Evolutionary conservation across 139 green algal species (phyloP).

Genomic region (Asterochloris sp.): DNA sequence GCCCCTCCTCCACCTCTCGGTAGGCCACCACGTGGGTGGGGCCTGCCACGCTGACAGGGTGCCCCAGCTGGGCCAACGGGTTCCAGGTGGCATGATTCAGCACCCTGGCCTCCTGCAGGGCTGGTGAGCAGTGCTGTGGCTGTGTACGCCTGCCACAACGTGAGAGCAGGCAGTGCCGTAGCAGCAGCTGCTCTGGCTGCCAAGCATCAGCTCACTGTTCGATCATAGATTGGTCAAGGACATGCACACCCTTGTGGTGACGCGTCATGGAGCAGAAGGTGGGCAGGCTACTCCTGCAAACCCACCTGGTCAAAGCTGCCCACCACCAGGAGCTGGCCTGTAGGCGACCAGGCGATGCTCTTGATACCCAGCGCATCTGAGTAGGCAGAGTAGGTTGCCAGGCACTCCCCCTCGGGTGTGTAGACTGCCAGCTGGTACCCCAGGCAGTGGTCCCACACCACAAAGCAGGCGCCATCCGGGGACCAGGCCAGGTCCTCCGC

Average conservation of each 20-base stretch:
- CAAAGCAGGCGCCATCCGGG: conserved; percentile 55
- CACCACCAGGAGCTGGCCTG: conserved; percentile 67
- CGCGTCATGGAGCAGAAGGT: not conserved
- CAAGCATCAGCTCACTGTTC: too few relatives aligned
- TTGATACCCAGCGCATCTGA: conserved; percentile 59
- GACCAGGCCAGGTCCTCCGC: conserved; percentile 52
- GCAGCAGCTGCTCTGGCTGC: too few relatives aligned
- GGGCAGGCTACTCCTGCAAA: not conserved
- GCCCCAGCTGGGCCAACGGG: conserved; percentile 53
- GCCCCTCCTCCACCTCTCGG: conserved; percentile 45
- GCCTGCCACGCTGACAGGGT: conserved; percentile 28
- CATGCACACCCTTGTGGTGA: not conserved
- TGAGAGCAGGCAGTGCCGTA: too few relatives aligned
- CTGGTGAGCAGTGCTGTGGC: too few relatives aligned
- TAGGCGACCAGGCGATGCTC: conserved; percentile 52
- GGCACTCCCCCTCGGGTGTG: conserved; percentile 29
- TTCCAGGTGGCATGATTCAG: conserved; percentile 75
- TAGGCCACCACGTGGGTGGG: conserved; percentile 58
- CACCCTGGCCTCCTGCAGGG: conserved; percentile 48
- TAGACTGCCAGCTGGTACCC: conserved; percentile 47
- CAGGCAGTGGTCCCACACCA: conserved; percentile 64
- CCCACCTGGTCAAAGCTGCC: conserved; percentile 68
- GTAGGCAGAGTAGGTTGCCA: conserved; percentile 41
- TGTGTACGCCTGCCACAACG: too few relatives aligned
- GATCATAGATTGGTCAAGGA: too few relatives aligned